Evolutionary conservation across 1,284 basidiomycete genomes (phyloP), one percentile per base, ranked within the genome.

Genomic region (Inonotus obliquus): DNA sequence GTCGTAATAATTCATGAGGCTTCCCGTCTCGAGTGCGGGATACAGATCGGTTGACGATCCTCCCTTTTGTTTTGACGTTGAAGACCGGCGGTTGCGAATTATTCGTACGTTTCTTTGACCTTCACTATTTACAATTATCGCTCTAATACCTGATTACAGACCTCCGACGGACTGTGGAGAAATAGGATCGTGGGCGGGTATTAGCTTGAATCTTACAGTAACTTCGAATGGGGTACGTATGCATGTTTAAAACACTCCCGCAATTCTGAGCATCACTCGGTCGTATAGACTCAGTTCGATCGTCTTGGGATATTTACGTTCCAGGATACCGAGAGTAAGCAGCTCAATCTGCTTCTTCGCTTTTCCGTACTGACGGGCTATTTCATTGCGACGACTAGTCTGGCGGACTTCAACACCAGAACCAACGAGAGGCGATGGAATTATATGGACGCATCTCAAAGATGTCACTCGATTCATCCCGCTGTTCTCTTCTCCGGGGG

Each of bases 391-490:
- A 4, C 9, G 9, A 32, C n/a, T 4, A 77, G 87, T 92, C 56
- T 91, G 89, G 89, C 79, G 89, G 39, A 91, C 87, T 21, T 90
- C 88, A 0, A 92, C 89, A 14, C 86, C 89, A 0, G 89, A 92
- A 69, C 89, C 89, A 0, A 87, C 84, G 0, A 63, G 68, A 13
- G 82, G 79, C 1, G 78, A 83, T 55, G 89, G 89, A 2, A 90
- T 91, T 64, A 84, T 90, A 56, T 92, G 89, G 89, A 90, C 87
- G 0, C 85, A 87, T 67, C 71, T 83, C 67, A 92, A 91, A 69
- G 90, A 91, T 66, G 87, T 86, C 27, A 87, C 88, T 10, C 82
- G 83, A 39, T 92, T 86, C 65, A 81, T 79, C 4, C 87, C 87
- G 2, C 77, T 91, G 32, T 91, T 91, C 69, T 76, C 82, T 1